Base-by-base conservation (phyloP, 495 filamentous ascomycete species). In the Penicillium ucsense region DNA sequence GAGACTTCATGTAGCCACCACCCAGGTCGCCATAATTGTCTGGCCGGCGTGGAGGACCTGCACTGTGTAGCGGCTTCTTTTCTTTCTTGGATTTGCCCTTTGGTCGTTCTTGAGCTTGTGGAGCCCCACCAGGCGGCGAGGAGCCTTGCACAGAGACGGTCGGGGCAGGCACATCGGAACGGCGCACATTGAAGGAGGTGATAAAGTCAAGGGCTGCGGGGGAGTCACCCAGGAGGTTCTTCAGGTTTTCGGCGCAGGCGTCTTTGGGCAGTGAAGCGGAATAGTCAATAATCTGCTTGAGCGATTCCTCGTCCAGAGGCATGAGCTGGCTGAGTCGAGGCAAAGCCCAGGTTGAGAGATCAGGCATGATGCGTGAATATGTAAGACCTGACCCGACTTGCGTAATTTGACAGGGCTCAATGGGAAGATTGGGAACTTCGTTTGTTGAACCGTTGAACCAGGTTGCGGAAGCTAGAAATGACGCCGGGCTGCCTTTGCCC, bases 161-260 rank as follows among this genome's bases (percentile, higher is more conserved):
- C 10, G 55, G 50, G 53, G 61, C 32, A 3, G 63, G 38, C 37
- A 55, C 67, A 27, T 73, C 67, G 56, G 76, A 65, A 32, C 86
- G 80, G 31, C 80, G 82, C 7, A 82, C 71, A 61, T 92, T 97
- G 74, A 95, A 97, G 37, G 83, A 82, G 27, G 88, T 80, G 55
- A 98, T 95, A 62, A 97, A 98, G 49, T 94, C 89, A 49, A 96
- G 65, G 1, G 85, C 83, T 50, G 85, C 81, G 9, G 88, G 78
- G 5, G 88, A 88, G 61, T 94, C 88, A 39, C 89, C 92, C 3
- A 98, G 79, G 31, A 97, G 72, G 62, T 88, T 86, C 63, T 84
- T 86, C 50, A 98, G 84, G 62, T 96, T 84, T 20, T 88, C 81
- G 29, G 81, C 85, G 11, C 86, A 86, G 48, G 82, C 82, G 35